Conservation (phyloP, 345 rosid species). For the Draba incana region DNA sequence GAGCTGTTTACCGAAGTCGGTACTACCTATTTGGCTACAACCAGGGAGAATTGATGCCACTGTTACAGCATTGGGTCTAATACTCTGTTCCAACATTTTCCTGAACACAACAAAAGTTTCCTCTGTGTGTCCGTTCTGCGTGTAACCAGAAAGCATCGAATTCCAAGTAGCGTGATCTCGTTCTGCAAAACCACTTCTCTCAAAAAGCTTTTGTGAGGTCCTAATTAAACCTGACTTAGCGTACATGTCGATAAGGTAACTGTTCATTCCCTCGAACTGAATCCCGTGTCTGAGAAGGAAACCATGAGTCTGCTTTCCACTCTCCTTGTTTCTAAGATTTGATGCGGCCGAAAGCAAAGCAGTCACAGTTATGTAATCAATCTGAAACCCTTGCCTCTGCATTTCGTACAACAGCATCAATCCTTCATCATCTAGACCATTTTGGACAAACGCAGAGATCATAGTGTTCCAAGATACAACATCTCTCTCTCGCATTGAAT, state of each 20-base stretch:
- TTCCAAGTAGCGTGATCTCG: slow-evolving; percentile 91
- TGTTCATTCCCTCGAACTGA: slow-evolving; percentile 72
- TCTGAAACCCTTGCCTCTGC: slow-evolving; percentile 71
- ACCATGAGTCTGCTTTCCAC: slow-evolving; percentile 86
- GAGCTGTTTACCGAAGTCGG: slow-evolving; percentile 73
- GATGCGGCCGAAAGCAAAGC: slow-evolving; percentile 89
- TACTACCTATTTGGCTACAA: slow-evolving; percentile 63
- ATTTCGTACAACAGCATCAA: slow-evolving; percentile 78
- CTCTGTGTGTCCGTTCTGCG: slow-evolving; percentile 63
- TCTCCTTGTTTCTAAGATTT: slow-evolving; percentile 64
- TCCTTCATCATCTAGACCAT: slow-evolving; percentile 84
- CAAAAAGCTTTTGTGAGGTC: slow-evolving; percentile 54
- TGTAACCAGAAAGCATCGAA: slow-evolving; percentile 82
- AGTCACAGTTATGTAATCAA: slow-evolving; percentile 73
- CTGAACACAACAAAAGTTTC: slow-evolving; percentile 59
- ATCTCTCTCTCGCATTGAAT: slow-evolving; percentile 72
- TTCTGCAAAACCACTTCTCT: slow-evolving; percentile 37
- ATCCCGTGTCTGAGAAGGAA: slow-evolving; percentile 69
- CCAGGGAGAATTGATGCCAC: slow-evolving; percentile 83
- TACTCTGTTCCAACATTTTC: slow-evolving; percentile 63
- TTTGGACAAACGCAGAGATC: slow-evolving; percentile 81
- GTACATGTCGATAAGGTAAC: slow-evolving; percentile 85
- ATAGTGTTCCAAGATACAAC: slow-evolving; percentile 86
- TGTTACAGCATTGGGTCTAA: slow-evolving; percentile 71
- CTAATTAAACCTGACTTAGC: slow-evolving; percentile 77